Evolutionary conservation across 331 rosid genomes (phyloP).

Genomic region (Cydonia oblonga): DNA sequence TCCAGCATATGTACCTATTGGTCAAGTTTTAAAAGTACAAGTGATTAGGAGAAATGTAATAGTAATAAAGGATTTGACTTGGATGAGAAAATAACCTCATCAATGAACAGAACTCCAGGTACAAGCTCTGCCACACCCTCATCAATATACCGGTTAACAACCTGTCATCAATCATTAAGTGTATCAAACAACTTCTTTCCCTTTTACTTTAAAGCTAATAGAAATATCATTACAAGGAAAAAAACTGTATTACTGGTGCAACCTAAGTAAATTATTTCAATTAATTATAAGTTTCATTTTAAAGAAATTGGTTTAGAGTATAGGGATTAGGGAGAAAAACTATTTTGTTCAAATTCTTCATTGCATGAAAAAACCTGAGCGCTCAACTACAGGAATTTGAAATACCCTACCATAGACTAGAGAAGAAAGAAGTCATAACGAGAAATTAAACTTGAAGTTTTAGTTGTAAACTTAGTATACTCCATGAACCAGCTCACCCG

Average conservation of each 20-base stretch:
- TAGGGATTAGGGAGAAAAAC: not conserved
- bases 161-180: slow-evolving; percentile 38
- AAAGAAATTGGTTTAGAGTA: not conserved
- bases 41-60: not conserved
- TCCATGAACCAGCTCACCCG: not conserved
- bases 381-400: not conserved
- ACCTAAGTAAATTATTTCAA: not conserved
- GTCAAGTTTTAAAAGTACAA: slow-evolving; percentile 1
- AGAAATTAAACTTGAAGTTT: not conserved
- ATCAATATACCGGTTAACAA: slow-evolving; percentile 80
- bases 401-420: not conserved
- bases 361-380: not conserved
- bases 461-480: not conserved
- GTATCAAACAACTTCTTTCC: not conserved
- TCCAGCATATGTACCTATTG: slow-evolving; percentile 96
- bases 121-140: slow-evolving; percentile 98
- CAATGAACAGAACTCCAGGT: slow-evolving; percentile 87
- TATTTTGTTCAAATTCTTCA: not conserved
- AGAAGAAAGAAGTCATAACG: not conserved
- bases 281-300: too few relatives aligned
- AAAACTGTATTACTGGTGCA: not conserved
- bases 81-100: slow-evolving; percentile 49
- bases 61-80: not conserved
- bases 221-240: not conserved
- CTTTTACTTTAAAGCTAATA: not conserved